Conservation (phyloP, 495 filamentous ascomycete genomes). For the Neurospora discreta region DNA sequence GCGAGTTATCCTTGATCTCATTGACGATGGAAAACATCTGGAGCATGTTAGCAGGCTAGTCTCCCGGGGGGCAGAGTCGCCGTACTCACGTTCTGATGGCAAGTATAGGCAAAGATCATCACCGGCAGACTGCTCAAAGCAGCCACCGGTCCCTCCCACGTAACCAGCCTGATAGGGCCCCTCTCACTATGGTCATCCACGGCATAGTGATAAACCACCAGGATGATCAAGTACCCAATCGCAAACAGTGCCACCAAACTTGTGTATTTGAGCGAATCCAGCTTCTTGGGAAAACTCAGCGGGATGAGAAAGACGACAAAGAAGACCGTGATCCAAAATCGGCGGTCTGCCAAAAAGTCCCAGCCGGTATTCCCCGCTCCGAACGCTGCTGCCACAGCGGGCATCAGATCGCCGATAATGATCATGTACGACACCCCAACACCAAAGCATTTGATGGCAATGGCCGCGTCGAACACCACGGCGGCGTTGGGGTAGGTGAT, state of each 20-base stretch:
- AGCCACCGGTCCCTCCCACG: conserved; percentile 68
- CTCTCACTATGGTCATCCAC: conserved; percentile 66
- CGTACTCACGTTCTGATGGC: conserved; percentile 80
- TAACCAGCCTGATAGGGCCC: conserved; percentile 58
- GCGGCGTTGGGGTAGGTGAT: conserved; percentile 94
- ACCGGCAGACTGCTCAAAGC: conserved; percentile 82
- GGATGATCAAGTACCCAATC: conserved; percentile 83
- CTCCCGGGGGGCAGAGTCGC: background rate
- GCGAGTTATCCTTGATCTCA: conserved; percentile 79
- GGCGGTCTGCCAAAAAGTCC: conserved; percentile 70
- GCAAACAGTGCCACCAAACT: conserved; percentile 84
- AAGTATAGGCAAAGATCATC: conserved; percentile 96
- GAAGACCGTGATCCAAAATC: conserved; percentile 96
- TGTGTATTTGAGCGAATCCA: conserved; percentile 96
- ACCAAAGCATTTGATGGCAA: conserved; percentile 96
- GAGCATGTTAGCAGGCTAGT: background rate
- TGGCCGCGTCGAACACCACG: conserved; percentile 89
- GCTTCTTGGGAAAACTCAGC: conserved; percentile 74
- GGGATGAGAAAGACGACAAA: conserved; percentile 96
- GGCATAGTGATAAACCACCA: conserved; percentile 83
- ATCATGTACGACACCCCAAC: conserved; percentile 96
- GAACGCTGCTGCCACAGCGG: conserved; percentile 70
- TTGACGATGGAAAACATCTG: conserved; percentile 99
- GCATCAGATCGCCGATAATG: conserved; percentile 97
- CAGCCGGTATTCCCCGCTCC: conserved; percentile 45